phyloP scores from a whole-genome alignment of 164 flowering plant genomes.

The Aristolochia fimbriata region DNA sequence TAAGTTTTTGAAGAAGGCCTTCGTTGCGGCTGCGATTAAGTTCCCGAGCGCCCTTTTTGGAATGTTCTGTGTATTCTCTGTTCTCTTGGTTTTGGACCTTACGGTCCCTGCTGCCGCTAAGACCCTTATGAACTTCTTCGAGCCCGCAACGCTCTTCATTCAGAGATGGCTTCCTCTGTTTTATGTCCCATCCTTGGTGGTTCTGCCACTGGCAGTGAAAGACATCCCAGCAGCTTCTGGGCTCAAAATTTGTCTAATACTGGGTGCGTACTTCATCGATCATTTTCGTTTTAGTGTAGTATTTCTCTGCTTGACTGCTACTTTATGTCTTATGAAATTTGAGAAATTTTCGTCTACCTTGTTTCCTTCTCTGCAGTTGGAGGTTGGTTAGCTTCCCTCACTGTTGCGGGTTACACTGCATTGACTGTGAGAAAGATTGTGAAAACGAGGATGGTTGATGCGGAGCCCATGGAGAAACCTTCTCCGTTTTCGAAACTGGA shows the following conservation, averaged over 20 bases:
- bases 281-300: neutral
- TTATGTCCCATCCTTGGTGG: constrained; percentile 89
- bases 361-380: constrained; percentile 44
- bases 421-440: constrained; percentile 82
- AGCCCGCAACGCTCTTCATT: constrained; percentile 79
- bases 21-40: constrained; percentile 73
- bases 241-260: constrained; percentile 59
- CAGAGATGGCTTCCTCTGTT: constrained; percentile 97
- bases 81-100: constrained; percentile 54
- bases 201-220: constrained; percentile 77
- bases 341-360: neutral
- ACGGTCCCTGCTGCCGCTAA: constrained; percentile 56
- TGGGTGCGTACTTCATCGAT: constrained; percentile 31
- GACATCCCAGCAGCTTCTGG: constrained; percentile 96
- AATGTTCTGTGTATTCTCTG: constrained; percentile 84
- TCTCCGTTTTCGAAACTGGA: constrained; percentile 67
- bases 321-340: neutral
- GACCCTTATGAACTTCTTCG: constrained; percentile 61
- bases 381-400: constrained; percentile 88
- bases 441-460: constrained; percentile 71
- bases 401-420: constrained; percentile 93
- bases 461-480: constrained; percentile 88
- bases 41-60: constrained; percentile 95
- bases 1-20: constrained; percentile 61
- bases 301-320: constrained; percentile 1